Conservation (phyloP, 2,329 filamentous ascomycete species). For the Fusarium xyrophilum region DNA sequence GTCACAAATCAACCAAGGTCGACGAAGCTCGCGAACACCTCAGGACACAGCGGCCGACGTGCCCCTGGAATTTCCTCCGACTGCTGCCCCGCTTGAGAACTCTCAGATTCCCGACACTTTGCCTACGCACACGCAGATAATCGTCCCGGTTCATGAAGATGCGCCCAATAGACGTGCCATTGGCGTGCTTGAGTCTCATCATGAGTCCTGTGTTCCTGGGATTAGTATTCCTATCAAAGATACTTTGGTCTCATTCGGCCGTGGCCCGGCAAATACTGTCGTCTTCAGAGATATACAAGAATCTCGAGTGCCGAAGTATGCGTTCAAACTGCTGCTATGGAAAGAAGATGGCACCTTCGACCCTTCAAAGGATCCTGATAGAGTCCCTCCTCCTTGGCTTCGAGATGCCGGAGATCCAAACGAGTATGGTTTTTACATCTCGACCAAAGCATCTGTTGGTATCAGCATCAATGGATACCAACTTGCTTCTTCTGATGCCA, state of each 20-base stretch:
- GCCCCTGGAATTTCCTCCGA: slow-evolving; percentile 43
- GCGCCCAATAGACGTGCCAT: slow-evolving; percentile 54
- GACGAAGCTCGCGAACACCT: slow-evolving; percentile 18
- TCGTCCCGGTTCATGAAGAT: slow-evolving; percentile 46
- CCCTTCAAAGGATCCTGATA: slow-evolving; percentile 58
- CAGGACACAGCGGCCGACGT: slow-evolving; percentile 38
- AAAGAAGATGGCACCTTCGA: slow-evolving; percentile 71
- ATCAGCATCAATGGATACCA: slow-evolving; percentile 78
- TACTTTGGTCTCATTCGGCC: slow-evolving; percentile 78
- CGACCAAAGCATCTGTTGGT: slow-evolving; percentile 78
- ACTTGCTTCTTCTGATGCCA: slow-evolving; percentile 63
- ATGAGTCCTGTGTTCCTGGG: slow-evolving; percentile 68
- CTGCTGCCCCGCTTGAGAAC: slow-evolving; percentile 40
- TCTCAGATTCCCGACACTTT: slow-evolving; percentile 48
- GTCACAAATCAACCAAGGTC: slow-evolving; percentile 13
- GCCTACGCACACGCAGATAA: slow-evolving; percentile 46
- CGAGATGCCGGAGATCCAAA: slow-evolving; percentile 51
- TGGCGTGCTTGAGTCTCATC: slow-evolving; percentile 70
- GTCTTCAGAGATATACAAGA: slow-evolving; percentile 70
- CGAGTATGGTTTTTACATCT: slow-evolving; percentile 74
- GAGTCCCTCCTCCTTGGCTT: slow-evolving; percentile 59
- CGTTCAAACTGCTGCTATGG: slow-evolving; percentile 79
- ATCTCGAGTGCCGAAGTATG: slow-evolving; percentile 78
- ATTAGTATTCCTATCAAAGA: slow-evolving; percentile 71
- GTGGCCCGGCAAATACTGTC: slow-evolving; percentile 71